phyloP scores from a whole-genome alignment of 2,329 filamentous ascomycete species.

The Phaeophleospora eucalypticola region DNA sequence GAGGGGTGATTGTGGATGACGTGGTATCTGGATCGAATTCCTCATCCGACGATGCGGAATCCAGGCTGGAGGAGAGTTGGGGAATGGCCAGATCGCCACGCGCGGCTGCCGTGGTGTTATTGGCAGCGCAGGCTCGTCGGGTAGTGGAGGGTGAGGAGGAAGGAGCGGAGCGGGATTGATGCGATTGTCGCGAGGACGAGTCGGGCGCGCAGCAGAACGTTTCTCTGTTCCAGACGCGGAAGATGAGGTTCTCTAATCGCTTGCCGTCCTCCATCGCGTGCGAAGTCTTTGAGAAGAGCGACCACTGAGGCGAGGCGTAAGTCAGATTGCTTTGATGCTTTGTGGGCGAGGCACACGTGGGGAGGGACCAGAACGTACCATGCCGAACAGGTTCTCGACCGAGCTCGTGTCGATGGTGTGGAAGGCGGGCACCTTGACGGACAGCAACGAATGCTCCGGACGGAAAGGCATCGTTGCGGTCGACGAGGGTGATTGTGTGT shows the following conservation, averaged over 20 bases:
- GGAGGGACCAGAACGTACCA: slow-evolving; percentile 43
- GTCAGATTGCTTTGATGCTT: slow-evolving; percentile 5
- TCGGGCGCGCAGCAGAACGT: slow-evolving; percentile 78
- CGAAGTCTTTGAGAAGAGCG: slow-evolving; percentile 91
- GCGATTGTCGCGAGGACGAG: too few relatives aligned
- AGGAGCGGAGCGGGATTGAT: slow-evolving; percentile 18
- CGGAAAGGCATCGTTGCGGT: slow-evolving; percentile 68
- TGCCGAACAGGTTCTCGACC: slow-evolving; percentile 87
- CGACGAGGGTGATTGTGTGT: slow-evolving; percentile 14
- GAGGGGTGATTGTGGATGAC: slow-evolving; percentile 48
- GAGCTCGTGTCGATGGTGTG: slow-evolving; percentile 93
- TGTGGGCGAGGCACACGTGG: slow-evolving; percentile 1
- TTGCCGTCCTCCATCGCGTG: slow-evolving; percentile 90
- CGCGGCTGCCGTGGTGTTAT: slow-evolving; percentile 5
- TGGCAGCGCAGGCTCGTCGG: neutral
- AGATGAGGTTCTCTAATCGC: slow-evolving; percentile 89
- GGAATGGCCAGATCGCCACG: slow-evolving; percentile 29
- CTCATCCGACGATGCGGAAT: slow-evolving; percentile 37
- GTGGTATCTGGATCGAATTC: slow-evolving; percentile 45
- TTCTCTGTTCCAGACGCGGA: slow-evolving; percentile 92
- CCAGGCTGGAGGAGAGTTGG: slow-evolving; percentile 46
- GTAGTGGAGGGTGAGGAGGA: slow-evolving; percentile 16
- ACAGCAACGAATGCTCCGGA: slow-evolving; percentile 80
- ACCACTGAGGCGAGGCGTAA: slow-evolving; percentile 24
- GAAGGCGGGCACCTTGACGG: slow-evolving; percentile 86